phyloP scores from a whole-genome alignment of 495 filamentous ascomycete species.

The Podospora anserina region DNA sequence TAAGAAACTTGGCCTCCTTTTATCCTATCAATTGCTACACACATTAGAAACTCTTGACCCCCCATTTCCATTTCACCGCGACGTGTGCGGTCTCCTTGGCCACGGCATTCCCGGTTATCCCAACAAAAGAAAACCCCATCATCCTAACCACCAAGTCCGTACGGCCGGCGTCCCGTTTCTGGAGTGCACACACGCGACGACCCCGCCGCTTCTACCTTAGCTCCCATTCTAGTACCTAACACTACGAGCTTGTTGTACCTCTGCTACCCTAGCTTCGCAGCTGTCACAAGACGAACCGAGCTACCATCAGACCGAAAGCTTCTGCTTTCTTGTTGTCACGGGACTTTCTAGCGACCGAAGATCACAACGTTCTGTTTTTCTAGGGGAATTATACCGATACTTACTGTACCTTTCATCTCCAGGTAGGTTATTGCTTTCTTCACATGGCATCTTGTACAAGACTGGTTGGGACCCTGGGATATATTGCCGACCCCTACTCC shows the following conservation, averaged over 20 bases:
- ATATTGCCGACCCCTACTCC: not conserved
- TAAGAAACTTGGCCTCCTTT: too few species aligned
- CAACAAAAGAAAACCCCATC: not conserved
- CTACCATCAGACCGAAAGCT: not conserved
- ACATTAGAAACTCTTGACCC: not conserved
- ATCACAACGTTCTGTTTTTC: not conserved
- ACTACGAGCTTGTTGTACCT: not conserved
- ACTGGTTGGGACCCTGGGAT: not conserved
- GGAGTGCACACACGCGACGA: not conserved
- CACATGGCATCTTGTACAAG: not conserved
- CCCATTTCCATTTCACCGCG: not conserved
- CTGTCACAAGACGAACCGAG: too few species aligned
- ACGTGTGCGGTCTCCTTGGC: not conserved
- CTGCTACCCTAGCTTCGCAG: not conserved
- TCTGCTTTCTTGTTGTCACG: not conserved
- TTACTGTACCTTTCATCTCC: not conserved
- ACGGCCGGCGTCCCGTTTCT: constrained; percentile 8
- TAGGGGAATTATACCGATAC: not conserved
- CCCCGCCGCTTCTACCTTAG: too few species aligned
- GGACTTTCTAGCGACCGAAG: too few species aligned
- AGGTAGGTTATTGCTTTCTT: not conserved
- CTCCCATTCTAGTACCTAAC: too few species aligned
- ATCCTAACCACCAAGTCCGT: not conserved
- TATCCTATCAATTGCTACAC: not conserved
- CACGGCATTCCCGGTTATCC: constrained; percentile 15